Evolutionary conservation across 2,329 filamentous ascomycete species (phyloP).

Genomic region (Fusarium neocosmosporiellum): DNA sequence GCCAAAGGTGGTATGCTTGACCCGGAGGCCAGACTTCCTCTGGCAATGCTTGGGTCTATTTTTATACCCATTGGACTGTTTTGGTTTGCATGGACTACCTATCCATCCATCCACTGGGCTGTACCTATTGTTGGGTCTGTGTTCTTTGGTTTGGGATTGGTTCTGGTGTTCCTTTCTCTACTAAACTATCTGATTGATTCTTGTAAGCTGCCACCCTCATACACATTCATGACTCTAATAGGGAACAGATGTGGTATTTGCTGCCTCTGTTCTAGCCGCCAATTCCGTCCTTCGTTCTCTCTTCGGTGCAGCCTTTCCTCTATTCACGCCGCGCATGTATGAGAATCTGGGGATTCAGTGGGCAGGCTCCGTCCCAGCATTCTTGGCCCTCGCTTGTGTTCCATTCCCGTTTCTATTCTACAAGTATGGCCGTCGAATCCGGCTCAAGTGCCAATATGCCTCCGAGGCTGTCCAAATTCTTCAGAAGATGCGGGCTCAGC

Average conservation of each 20-base stretch:
- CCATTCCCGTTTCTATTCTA: not conserved
- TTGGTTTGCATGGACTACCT: constrained; percentile 26
- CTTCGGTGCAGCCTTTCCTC: not conserved
- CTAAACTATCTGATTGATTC: constrained; percentile 23
- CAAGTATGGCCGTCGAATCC: not conserved
- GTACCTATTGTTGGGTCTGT: constrained; percentile 2
- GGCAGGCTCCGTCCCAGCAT: not conserved
- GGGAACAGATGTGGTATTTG: not conserved
- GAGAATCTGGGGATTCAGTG: not conserved
- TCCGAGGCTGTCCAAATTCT: not conserved
- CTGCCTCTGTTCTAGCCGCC: not conserved
- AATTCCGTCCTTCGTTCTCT: not conserved
- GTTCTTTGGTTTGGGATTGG: constrained; percentile 15
- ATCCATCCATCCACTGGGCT: constrained; percentile 5
- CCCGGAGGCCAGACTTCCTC: constrained; percentile 7
- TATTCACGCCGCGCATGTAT: not conserved
- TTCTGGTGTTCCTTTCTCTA: constrained; percentile 16
- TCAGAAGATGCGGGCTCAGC: not conserved
- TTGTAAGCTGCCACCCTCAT: not conserved
- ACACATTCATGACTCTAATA: not conserved
- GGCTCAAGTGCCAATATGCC: not conserved
- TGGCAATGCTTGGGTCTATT: constrained; percentile 14
- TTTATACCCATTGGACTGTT: constrained; percentile 11
- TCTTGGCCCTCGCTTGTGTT: not conserved
- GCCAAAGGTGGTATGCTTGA: not conserved